Evolutionary conservation across 2,329 filamentous ascomycete species (phyloP).

Genomic region (Colletotrichum filicis): DNA sequence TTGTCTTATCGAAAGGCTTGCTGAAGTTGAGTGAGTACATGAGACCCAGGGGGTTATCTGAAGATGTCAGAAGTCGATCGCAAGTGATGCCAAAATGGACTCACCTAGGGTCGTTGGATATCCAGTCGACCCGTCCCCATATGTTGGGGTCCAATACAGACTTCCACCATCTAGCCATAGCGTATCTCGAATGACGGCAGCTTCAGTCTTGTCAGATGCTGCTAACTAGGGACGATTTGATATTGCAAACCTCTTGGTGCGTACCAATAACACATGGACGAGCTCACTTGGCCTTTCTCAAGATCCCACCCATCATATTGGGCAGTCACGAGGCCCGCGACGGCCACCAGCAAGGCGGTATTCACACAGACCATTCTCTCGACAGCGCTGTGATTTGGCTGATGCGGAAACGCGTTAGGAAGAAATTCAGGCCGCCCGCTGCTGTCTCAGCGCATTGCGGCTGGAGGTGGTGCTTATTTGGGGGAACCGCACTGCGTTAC

Average conservation of each 20-base stretch:
- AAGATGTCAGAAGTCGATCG: conserved; percentile 27
- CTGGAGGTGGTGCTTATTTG: conserved; percentile 6
- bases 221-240: neutral
- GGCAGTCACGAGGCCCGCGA: conserved; percentile 45
- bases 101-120: conserved; percentile 53
- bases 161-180: conserved; percentile 74
- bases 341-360: conserved; percentile 41
- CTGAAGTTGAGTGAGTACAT: conserved; percentile 70
- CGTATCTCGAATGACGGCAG: conserved; percentile 68
- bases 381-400: neutral
- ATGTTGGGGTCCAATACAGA: conserved; percentile 62
- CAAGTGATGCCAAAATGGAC: conserved; percentile 33
- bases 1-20: conserved; percentile 61
- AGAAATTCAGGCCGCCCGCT: neutral
- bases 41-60: conserved; percentile 63
- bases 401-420: neutral
- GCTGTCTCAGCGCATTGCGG: conserved; percentile 19
- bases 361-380: neutral
- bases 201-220: conserved; percentile 45
- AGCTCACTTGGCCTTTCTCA: conserved; percentile 60
- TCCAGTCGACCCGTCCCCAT: conserved; percentile 53
- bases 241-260: conserved; percentile 52
- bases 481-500: neutral
- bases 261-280: conserved; percentile 69
- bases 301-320: conserved; percentile 60